Conservation (phyloP, 306 rosid species). For the Castanopsis chinensis region DNA sequence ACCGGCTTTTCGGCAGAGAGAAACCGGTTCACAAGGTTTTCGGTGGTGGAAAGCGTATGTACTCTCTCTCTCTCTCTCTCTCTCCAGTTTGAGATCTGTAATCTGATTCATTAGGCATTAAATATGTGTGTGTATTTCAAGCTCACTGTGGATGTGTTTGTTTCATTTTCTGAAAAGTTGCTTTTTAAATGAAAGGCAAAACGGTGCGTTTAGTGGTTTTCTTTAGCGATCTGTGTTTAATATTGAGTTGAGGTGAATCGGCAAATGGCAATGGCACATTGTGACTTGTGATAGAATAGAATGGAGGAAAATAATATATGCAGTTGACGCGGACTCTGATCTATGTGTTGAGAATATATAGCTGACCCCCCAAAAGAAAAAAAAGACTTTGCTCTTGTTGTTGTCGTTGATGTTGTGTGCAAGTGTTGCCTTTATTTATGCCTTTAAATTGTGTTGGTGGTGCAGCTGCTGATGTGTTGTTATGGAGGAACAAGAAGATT, state of each 20-base stretch:
- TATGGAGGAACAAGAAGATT: conserved; percentile 93
- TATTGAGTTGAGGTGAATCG: too few relatives aligned
- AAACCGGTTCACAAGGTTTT: conserved; percentile 68
- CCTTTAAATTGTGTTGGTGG: not conserved
- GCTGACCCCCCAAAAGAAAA: too few relatives aligned
- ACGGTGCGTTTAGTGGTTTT: not conserved
- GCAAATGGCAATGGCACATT: not conserved
- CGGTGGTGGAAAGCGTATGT: conserved; percentile 85
- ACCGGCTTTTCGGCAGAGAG: conserved; percentile 78
- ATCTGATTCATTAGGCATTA: not conserved
- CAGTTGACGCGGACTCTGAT: too few relatives aligned
- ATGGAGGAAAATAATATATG: too few relatives aligned
- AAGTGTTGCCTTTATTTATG: not conserved
- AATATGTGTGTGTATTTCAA: not conserved
- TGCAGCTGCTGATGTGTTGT: conserved; percentile 87
- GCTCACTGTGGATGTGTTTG: not conserved
- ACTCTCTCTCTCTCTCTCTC: not conserved
- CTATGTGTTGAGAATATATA: too few relatives aligned
- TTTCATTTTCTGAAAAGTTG: not conserved
- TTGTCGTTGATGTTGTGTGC: too few relatives aligned
- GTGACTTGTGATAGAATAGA: too few relatives aligned
- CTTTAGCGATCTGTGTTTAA: not conserved
- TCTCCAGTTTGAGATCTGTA: not conserved
- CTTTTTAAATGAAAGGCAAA: not conserved
- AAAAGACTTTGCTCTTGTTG: too few relatives aligned